Conservation (phyloP, 176 grass and related monocot species). For the Cenchrus americanus region DNA sequence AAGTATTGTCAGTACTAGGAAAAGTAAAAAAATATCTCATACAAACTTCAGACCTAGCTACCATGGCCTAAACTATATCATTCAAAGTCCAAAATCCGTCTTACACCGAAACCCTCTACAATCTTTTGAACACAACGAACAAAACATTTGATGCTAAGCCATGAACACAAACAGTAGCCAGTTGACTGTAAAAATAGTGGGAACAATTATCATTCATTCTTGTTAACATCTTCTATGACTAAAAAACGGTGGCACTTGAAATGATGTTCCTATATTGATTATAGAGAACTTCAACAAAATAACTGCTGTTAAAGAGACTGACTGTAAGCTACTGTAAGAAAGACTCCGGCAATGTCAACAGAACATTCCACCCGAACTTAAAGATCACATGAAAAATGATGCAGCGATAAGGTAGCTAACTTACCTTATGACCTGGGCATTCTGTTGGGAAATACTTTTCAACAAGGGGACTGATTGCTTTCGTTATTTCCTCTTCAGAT, state of each 20-base stretch:
- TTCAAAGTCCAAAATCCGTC: not conserved
- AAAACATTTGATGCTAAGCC: not conserved
- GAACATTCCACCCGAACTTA: not conserved
- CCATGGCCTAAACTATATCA: not conserved
- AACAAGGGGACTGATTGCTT: slow-evolving; percentile 77
- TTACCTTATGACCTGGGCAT: slow-evolving; percentile 62
- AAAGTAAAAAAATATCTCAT: not conserved
- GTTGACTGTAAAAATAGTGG: slow-evolving; percentile 4
- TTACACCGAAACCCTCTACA: not conserved
- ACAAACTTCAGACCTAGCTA: not conserved
- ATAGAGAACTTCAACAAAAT: not conserved
- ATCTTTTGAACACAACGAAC: slow-evolving; percentile 1
- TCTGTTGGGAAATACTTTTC: slow-evolving; percentile 75
- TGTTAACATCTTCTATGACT: not conserved
- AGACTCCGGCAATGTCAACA: not conserved
- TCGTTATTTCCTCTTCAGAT: slow-evolving; percentile 91
- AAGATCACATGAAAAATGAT: not conserved
- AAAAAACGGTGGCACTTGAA: not conserved
- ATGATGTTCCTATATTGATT: not conserved
- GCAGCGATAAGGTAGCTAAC: slow-evolving; percentile 16
- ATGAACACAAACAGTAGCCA: not conserved
- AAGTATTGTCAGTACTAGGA: not conserved
- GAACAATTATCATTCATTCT: not conserved
- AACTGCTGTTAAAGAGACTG: not conserved
- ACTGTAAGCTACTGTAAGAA: not conserved